Evolutionary conservation across 1,139 yeast genomes (phyloP).

Genomic region (Suzukiozyma palmioleophila): DNA sequence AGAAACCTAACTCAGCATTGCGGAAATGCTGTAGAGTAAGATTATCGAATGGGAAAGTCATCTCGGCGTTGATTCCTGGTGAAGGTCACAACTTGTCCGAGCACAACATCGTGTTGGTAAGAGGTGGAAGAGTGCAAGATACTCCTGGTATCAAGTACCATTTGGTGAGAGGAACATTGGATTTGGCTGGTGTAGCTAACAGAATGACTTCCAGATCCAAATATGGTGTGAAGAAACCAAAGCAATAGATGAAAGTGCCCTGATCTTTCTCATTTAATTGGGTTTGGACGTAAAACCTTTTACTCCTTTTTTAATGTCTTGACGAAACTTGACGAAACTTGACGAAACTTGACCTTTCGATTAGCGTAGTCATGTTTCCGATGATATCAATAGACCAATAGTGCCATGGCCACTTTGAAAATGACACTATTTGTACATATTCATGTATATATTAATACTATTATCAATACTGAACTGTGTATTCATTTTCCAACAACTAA

Average conservation of each 20-base stretch:
- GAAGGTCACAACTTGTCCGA: constrained; percentile 99
- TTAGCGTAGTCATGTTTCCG: too few species aligned
- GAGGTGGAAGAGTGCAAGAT: constrained; percentile 98
- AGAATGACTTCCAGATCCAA: constrained; percentile 86
- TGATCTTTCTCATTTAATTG: too few species aligned
- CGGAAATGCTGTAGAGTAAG: constrained; percentile 96
- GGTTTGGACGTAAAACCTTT: too few species aligned
- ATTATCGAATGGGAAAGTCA: constrained; percentile 81
- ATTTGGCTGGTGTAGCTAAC: constrained; percentile 92
- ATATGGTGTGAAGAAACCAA: constrained; percentile 90
- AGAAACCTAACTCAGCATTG: constrained; percentile 97
- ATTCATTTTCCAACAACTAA: neutral
- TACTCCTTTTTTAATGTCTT: too few species aligned
- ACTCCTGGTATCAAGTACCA: constrained; percentile 97
- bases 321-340: too few species aligned
- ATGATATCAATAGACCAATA: too few species aligned
- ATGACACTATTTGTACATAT: too few species aligned
- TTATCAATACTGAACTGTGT: neutral
- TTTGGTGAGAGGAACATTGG: constrained; percentile 89
- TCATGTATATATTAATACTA: constrained; percentile 3
- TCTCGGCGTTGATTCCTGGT: constrained; percentile 95
- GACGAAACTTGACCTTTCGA: too few species aligned
- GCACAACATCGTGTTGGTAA: constrained; percentile 90
- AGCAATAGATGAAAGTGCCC: constrained; percentile 6
- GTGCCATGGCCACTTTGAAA: too few species aligned